Evolutionary conservation across 1,284 basidiomycete genomes (phyloP).

Genomic region (Marasmius tenuissimus): DNA sequence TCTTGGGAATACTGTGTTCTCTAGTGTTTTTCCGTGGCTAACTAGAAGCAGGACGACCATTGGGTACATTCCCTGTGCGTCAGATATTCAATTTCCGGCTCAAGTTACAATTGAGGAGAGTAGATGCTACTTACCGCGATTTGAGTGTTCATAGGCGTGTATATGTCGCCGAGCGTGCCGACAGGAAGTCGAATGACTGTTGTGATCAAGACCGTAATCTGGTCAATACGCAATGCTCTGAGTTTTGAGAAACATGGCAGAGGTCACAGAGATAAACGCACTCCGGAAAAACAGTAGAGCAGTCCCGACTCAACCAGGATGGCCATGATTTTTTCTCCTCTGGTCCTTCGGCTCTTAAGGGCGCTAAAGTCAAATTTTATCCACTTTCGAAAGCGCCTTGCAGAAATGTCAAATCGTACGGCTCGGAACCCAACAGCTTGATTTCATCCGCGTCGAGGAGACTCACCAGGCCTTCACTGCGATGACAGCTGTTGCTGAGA

Average conservation of each 20-base stretch:
- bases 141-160: slow-evolving; percentile 17
- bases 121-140: slow-evolving; percentile 13
- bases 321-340: not conserved
- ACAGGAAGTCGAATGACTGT: slow-evolving; percentile 16
- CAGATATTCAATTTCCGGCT: not conserved
- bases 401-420: not conserved
- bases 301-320: slow-evolving; percentile 2
- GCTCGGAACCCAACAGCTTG: not conserved
- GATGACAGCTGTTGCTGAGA: not conserved
- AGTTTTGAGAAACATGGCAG: not conserved
- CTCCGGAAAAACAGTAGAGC: not conserved
- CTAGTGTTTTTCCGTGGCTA: slow-evolving; percentile 11
- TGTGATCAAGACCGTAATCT: slow-evolving; percentile 14
- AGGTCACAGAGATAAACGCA: not conserved
- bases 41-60: slow-evolving; percentile 19
- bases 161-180: slow-evolving; percentile 20
- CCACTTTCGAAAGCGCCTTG: not conserved
- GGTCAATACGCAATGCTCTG: not conserved
- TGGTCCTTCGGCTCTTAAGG: not conserved
- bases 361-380: not conserved
- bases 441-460: not conserved
- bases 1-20: slow-evolving; percentile 2
- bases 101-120: not conserved
- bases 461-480: not conserved
- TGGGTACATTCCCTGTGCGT: slow-evolving; percentile 18